Conservation (phyloP, 345 rosid species). For the Dipteronia dyeriana region DNA sequence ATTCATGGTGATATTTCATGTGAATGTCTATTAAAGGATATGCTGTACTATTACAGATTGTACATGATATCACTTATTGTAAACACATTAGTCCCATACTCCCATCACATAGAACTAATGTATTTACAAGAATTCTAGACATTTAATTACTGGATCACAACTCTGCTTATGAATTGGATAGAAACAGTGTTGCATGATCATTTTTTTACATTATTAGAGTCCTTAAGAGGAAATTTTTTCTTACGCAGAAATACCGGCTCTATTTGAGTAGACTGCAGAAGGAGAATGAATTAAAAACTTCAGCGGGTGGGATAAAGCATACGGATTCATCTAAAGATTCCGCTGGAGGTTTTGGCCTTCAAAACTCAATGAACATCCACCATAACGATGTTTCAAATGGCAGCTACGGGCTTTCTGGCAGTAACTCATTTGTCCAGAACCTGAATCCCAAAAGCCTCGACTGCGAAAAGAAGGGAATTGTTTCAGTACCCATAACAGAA, state of each 20-base stretch:
- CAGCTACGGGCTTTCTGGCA: constrained; percentile 41
- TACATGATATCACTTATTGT: constrained; percentile 8
- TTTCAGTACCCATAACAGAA: constrained; percentile 44
- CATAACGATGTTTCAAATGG: constrained; percentile 38
- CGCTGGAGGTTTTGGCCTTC: constrained; percentile 35
- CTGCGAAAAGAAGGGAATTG: constrained; percentile 40
- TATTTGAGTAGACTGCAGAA: constrained; percentile 84
- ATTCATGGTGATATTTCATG: neutral
- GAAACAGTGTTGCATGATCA: constrained; percentile 1
- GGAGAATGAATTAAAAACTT: constrained; percentile 53
- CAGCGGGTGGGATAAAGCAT: constrained; percentile 52
- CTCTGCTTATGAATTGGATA: constrained; percentile 1
- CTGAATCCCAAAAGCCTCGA: constrained; percentile 42
- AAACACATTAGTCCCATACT: neutral
- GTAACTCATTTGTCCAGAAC: constrained; percentile 39
- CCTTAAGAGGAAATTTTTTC: constrained; percentile 1
- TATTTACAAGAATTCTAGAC: neutral
- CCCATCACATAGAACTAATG: neutral
- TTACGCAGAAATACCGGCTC: constrained; percentile 90
- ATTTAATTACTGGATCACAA: neutral
- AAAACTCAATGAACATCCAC: constrained; percentile 40
- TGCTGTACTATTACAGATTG: neutral
- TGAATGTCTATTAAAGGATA: neutral
- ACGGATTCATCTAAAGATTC: constrained; percentile 56
- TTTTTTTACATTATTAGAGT: neutral